Base-by-base conservation (phyloP, 2,329 filamentous ascomycete genomes). In the Sporothrix sp. region DNA sequence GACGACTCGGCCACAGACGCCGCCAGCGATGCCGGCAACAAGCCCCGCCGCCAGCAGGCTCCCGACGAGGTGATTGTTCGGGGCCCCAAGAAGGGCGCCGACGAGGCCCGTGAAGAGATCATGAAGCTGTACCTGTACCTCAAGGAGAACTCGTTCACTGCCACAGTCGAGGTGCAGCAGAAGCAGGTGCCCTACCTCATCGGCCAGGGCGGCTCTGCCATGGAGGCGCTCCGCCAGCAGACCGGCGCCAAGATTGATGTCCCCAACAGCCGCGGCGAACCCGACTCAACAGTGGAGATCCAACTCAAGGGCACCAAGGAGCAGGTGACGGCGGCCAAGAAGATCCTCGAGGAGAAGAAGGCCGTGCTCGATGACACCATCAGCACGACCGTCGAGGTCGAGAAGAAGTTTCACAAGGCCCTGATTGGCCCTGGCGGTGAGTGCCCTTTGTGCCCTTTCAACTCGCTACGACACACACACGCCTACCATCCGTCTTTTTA, bases 121-220 rank as follows among this genome's bases (percentile, higher is more conserved):
- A 79, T 91, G 56, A 90, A 84, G 55, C 75, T 97, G 45, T 76
- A 93, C 62, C 87, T 95, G 66, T 98, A 90, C 67, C 78, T 91
- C 40, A 82, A 87, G 66, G 91, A 97, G 63, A 90, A 90, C 65
- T 93, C 88, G 0, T 78, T 85, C 66, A 84, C 78, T 20, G 86
- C 84, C 14, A 84, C 81, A 11, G 81, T 98, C 13, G 82, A 85
- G 11, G 87, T 98, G 30, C 85, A 94, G 58, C 88, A 93, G 67
- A 90, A 82, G 68, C 90, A 97, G 66, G 75, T 98, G 52, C 89
- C 90, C n/a, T 91, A 87, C 16, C 71, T 98, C 57, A 97, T 98
- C 60, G 93, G 93, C 45, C 83, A 89, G 60, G 86, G 89, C 36
- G 93, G 93, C 56, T 82, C 84, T 59, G 89, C 87, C 59, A 87